phyloP scores from a whole-genome alignment of 169 alveolate genomes.

The Plasmodium inui region DNA sequence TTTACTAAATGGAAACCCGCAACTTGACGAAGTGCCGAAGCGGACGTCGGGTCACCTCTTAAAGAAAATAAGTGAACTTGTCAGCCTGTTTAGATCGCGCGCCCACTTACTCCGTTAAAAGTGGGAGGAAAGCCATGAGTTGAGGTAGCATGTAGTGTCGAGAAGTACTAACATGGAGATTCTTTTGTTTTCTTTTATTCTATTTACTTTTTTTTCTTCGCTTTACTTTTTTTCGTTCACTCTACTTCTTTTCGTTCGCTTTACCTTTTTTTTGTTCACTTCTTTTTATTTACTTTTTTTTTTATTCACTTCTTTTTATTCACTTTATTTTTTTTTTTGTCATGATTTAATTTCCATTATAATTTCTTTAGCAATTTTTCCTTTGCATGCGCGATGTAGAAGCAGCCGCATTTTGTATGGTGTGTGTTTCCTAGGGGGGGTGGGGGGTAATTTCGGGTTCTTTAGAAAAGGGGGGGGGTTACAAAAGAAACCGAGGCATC shows the following conservation, averaged over 20 bases:
- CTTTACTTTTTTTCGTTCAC: background rate
- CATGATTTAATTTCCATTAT: background rate
- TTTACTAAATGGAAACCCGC: background rate
- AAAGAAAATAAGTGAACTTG: background rate
- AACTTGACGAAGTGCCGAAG: background rate
- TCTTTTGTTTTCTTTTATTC: background rate
- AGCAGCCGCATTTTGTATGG: background rate
- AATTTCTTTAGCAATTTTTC: background rate
- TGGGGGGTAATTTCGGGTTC: background rate
- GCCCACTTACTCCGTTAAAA: background rate
- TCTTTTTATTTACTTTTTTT: no score
- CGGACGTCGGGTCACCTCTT: background rate
- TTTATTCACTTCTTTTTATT: background rate
- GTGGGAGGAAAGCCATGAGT: background rate
- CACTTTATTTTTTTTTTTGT: background rate
- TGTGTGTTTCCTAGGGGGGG: background rate
- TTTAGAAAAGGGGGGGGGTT: background rate
- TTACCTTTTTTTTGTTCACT: background rate
- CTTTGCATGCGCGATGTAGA: background rate
- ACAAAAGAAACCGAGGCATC: background rate
- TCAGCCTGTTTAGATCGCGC: background rate
- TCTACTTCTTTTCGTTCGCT: background rate
- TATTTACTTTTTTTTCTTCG: background rate
- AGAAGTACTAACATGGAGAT: background rate
- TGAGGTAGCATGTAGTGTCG: background rate